Evolutionary conservation across 768 basidiomycete species (phyloP), one percentile per base, ranked within the genome.

Genomic region (Neoboletus subvelutipes): DNA sequence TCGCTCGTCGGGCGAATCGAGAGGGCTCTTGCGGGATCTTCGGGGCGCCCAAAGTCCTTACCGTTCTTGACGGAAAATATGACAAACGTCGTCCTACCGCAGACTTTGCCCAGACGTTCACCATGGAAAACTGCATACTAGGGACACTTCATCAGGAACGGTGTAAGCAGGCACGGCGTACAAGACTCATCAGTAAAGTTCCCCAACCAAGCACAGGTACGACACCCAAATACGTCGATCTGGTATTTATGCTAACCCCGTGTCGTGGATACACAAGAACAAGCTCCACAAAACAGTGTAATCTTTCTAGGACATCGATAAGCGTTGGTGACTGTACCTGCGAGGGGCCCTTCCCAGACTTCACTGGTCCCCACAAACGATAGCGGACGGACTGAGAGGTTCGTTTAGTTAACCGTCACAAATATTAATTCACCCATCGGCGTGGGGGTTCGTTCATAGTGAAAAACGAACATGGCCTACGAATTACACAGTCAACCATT

Each of bases 81-180:
- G 31, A 20, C 31, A 29, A 26, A 31, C 11, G 11, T 36, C 42
- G 50, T 11, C 26, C 26, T 22, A 20, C 24, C 24, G 45, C 31
- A 29, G 46, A 31, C n/a, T 36, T 50, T 43, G 12, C 42, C 50
- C 29, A 34, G 40, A 50, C 49, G 18, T 34, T 18, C 8, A 48
- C 49, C 40, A 37, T 40, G 43, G 29, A n/a, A 1, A 7, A 49
- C 28, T 24, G 43, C 15, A 50, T 5, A 15, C n/a, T n/a, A 7
- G 50, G 43, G n/a, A n/a, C n/a, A n/a, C n/a, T n/a, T n/a, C n/a
- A n/a, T n/a, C n/a, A n/a, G 60, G 55, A 13, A 37, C 52, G 11
- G 52, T n/a, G 33, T 5, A 40, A 45, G 52, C 54, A 65, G 57
- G 65, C 45, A 69, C 56, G 22, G 56, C 55, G 4, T 4, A 63